Evolutionary conservation across 2,329 filamentous ascomycete species (phyloP), one percentile per base, ranked within the genome.

Genomic region (Aspergillus jensenii): DNA sequence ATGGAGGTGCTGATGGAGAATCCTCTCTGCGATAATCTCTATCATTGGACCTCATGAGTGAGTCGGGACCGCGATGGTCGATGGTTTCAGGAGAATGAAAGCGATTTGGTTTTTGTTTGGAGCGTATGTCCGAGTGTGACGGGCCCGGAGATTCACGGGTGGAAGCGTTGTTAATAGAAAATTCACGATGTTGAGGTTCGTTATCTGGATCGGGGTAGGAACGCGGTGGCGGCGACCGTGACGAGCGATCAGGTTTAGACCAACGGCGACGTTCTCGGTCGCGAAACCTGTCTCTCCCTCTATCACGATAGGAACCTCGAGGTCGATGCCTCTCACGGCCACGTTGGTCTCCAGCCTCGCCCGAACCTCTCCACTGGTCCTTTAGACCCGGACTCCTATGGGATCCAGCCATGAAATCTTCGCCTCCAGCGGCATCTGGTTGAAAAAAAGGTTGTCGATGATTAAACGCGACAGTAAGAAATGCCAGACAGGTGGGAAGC

Each of bases 341-440:
- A 68, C 64, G 71, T 58, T 67, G 67, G 61, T 76, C 71, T 68
- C 70, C 69, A 59, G 66, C 67, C 62, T 79, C 74, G 65, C 71
- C 72, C 69, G 77, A 70, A 68, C 70, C 74, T 74, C 75, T 79
- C 78, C 79, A 79, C 73, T 79, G 72, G 70, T 80, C 75, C 78
- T 74, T 81, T 76, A 80, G 74, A 69, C 75, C 74, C 71, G 77
- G 77, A 74, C 76, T 79, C 74, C 73, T 74, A 73, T 72, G 75
- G 70, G 77, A 78, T 71, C 76, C 76, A 75, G 78, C 78, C 79
- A 81, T 81, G 74, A 76, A 75, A 71, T 68, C 67, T 65, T 62
- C 63, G 46, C 40, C 31, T 68, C 68, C 69, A 70, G 67, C 76
- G 65, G 72, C 78, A 81, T 80, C 71, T 70, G 74, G 68, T 60